Evolutionary conservation across 176 grass and related monocot species (phyloP).

Genomic region (Dactylis glomerata): DNA sequence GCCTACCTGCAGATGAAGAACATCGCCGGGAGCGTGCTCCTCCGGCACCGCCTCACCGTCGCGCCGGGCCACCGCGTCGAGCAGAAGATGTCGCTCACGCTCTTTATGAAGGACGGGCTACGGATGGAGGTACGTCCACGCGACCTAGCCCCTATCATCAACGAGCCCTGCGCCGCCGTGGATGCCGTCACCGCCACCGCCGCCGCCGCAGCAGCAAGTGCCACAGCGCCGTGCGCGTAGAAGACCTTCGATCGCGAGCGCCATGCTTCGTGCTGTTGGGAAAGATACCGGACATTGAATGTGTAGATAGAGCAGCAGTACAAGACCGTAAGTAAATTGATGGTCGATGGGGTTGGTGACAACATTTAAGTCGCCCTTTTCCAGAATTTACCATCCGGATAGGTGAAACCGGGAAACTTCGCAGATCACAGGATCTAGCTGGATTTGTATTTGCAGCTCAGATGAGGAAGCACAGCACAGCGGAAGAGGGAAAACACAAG

Average conservation of each 20-base stretch:
- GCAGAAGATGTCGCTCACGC: conserved; percentile 99
- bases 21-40: conserved; percentile 80
- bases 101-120: conserved; percentile 97
- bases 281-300: conserved; percentile 13
- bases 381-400: conserved; percentile 32
- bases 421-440: conserved; percentile 28
- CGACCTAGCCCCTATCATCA: conserved; percentile 45
- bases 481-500: background rate
- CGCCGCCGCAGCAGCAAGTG: background rate
- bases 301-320: conserved; percentile 47
- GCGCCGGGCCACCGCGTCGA: conserved; percentile 74
- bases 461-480: background rate
- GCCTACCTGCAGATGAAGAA: conserved; percentile 99
- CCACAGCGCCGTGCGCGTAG: conserved; percentile 51
- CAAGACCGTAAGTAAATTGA: conserved; percentile 42
- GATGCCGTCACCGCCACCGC: background rate
- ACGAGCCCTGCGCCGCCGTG: conserved; percentile 14
- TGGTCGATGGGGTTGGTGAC: conserved; percentile 33
- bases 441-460: conserved; percentile 13
- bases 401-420: conserved; percentile 5
- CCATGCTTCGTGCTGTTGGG: conserved; percentile 39
- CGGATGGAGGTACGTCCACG: conserved; percentile 68
- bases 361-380: conserved; percentile 36
- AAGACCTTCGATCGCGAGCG: background rate
- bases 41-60: conserved; percentile 69